These are phyloP conservation scores for Gnomoniopsis smithogilvyi DNA, from an alignment of 2,329 filamentous ascomycete species.

Conservation along the genomic window DNA sequence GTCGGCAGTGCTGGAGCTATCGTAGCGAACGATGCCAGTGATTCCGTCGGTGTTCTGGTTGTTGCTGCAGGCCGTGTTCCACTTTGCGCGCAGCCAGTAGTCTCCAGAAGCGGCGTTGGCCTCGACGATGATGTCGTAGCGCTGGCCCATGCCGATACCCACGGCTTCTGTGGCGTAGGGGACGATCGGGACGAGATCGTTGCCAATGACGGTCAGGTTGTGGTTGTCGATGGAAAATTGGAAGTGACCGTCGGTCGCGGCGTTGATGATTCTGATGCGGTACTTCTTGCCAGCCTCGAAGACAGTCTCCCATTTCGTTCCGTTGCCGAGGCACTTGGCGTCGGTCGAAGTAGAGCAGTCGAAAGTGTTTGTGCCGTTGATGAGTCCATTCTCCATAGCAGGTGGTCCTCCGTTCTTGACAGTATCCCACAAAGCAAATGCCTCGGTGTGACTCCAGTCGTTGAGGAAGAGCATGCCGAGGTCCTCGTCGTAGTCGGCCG, in stretches of 20 bases:
- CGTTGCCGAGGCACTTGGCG: conserved; percentile 18
- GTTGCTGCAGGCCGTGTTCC: conserved; percentile 17
- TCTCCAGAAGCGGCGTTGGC: conserved; percentile 31
- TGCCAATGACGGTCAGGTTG: conserved; percentile 23
- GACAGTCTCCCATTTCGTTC: conserved; percentile 29
- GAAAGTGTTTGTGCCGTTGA: conserved; percentile 40
- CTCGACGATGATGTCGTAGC: conserved; percentile 44
- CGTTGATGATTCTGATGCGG: conserved; percentile 47
- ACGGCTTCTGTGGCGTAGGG: conserved; percentile 48
- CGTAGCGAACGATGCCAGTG: conserved; percentile 23
- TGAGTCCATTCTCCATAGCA: conserved; percentile 34
- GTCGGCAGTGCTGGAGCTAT: not conserved
- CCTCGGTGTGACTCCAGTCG: conserved; percentile 48
- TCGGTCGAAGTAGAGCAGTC: conserved; percentile 21
- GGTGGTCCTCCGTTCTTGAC: conserved; percentile 21
- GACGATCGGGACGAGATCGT: conserved; percentile 49
- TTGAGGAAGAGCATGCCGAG: conserved; percentile 47
- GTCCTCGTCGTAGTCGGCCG: conserved; percentile 45
- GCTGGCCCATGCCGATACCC: conserved; percentile 45
- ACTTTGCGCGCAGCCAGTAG: conserved; percentile 42
- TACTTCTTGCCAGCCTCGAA: conserved; percentile 41
- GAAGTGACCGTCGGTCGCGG: conserved; percentile 45
- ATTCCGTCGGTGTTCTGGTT: conserved; percentile 1
- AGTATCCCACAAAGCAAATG: conserved; percentile 25
- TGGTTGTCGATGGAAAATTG: conserved; percentile 42